A percentile compares a stretch with the other conserved stretches of the same genome.
phyloP scores from a whole-genome alignment of 2,329 filamentous ascomycete genomes.

The Dactylellina drechsleri region DNA sequence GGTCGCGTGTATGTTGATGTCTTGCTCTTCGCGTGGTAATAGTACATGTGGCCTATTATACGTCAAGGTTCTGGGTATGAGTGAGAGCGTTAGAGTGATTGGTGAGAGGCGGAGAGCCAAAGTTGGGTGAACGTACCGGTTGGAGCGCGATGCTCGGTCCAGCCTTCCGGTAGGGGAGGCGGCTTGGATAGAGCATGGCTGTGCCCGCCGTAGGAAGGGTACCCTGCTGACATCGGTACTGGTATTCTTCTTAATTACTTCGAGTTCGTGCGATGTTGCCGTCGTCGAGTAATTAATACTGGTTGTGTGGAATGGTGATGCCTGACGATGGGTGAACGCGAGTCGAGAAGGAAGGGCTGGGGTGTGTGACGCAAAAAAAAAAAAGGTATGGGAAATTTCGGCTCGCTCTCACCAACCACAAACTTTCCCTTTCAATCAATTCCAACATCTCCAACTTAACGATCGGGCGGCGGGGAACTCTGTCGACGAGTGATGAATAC shows the following conservation, averaged over 20 bases:
- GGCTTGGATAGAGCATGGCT: slow-evolving; percentile 37
- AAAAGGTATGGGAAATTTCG: slow-evolving; percentile 43
- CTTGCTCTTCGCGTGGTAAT: slow-evolving; percentile 83
- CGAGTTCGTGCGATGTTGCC: slow-evolving; percentile 13
- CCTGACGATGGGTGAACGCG: slow-evolving; percentile 25
- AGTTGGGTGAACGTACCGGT: slow-evolving; percentile 66
- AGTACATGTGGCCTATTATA: slow-evolving; percentile 78
- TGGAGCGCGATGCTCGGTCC: slow-evolving; percentile 93
- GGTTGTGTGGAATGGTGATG: slow-evolving; percentile 41
- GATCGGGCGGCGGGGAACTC: neutral
- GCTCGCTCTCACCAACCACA: slow-evolving; percentile 20
- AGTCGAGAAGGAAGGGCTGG: too few species aligned
- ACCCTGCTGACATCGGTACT: slow-evolving; percentile 24
- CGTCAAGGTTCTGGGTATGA: slow-evolving; percentile 46
- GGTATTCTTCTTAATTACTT: neutral
- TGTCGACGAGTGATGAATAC: slow-evolving; percentile 43
- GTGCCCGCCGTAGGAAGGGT: slow-evolving; percentile 59
- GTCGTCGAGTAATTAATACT: slow-evolving; percentile 12
- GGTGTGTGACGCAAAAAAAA: neutral
- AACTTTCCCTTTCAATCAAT: neutral
- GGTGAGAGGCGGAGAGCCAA: slow-evolving; percentile 20
- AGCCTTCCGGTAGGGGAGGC: slow-evolving; percentile 77
- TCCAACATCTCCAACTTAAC: slow-evolving; percentile 14
- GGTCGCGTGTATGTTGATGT: slow-evolving; percentile 88
- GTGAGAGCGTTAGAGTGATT: slow-evolving; percentile 25